phyloP scores from a whole-genome alignment of 2,329 filamentous ascomycete genomes.

The Magnaporthales sp. region DNA sequence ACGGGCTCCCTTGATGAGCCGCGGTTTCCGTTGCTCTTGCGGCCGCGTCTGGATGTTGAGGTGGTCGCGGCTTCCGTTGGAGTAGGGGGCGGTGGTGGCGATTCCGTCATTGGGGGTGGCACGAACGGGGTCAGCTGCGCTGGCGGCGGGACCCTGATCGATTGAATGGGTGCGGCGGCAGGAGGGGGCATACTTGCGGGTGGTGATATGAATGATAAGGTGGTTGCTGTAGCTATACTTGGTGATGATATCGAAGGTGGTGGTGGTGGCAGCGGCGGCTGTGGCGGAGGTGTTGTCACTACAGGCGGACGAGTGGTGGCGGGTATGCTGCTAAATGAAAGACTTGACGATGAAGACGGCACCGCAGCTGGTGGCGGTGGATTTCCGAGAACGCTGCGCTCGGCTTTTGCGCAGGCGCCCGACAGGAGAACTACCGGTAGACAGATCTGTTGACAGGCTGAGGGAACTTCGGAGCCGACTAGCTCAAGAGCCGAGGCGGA shows the following conservation, averaged over 20 bases:
- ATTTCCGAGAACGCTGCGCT: not conserved
- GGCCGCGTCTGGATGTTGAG: not conserved
- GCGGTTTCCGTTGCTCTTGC: not conserved
- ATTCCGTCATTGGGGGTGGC: not conserved
- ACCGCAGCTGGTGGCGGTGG: not conserved
- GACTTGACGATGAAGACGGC: not conserved
- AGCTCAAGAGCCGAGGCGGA: conserved; percentile 4
- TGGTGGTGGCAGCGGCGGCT: no score
- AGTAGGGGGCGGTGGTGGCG: not conserved
- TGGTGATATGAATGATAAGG: not conserved
- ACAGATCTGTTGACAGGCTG: conserved; percentile 6
- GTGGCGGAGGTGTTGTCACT: not conserved
- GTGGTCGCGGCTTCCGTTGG: not conserved
- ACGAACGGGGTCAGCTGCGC: not conserved
- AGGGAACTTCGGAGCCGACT: conserved; percentile 2
- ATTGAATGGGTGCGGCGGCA: not conserved
- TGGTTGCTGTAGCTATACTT: not conserved
- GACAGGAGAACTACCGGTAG: conserved; percentile 9
- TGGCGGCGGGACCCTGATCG: not conserved
- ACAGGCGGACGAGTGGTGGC: not conserved
- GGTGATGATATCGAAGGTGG: not conserved
- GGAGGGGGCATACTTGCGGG: not conserved
- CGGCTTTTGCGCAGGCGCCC: conserved; percentile 6
- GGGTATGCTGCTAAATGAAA: not conserved
- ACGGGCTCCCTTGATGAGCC: not conserved